These are phyloP conservation scores for Paramecium primaurelia DNA, from an alignment of 73 alveolate genomes.

Conservation along the genomic window DNA sequence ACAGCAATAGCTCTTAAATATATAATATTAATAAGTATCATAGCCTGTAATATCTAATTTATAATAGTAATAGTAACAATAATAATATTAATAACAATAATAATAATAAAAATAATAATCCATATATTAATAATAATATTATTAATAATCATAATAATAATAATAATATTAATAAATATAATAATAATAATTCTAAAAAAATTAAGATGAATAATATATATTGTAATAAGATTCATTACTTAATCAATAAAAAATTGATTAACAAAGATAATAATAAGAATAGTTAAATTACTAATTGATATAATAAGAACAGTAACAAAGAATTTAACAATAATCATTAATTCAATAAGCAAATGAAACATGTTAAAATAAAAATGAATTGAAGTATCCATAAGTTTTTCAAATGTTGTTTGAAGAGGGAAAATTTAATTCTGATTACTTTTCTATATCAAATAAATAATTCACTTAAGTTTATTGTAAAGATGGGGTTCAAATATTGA, in stretches of 20 bases:
- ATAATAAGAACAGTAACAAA: neutral
- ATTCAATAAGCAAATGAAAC: neutral
- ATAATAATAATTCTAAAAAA: neutral
- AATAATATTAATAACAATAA: neutral
- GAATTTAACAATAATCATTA: neutral
- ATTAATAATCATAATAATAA: neutral
- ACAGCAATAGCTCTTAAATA: neutral
- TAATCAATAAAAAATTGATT: neutral
- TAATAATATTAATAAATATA: neutral
- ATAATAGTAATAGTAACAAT: neutral
- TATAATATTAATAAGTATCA: neutral
- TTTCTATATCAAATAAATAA: neutral
- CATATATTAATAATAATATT: neutral
- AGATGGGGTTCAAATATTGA: constrained; percentile 8
- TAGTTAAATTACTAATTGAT: neutral
- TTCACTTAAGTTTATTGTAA: neutral
- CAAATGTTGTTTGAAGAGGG: neutral
- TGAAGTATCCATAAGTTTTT: neutral
- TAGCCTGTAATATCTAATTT: neutral
- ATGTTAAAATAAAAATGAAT: neutral
- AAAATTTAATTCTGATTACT: neutral
- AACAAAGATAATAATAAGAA: neutral
- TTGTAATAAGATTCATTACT: neutral
- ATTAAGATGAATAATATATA: neutral
- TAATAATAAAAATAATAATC: neutral